Conservation (phyloP, 192 early-diverging fungal species). For the Coemansia sp. region DNA sequence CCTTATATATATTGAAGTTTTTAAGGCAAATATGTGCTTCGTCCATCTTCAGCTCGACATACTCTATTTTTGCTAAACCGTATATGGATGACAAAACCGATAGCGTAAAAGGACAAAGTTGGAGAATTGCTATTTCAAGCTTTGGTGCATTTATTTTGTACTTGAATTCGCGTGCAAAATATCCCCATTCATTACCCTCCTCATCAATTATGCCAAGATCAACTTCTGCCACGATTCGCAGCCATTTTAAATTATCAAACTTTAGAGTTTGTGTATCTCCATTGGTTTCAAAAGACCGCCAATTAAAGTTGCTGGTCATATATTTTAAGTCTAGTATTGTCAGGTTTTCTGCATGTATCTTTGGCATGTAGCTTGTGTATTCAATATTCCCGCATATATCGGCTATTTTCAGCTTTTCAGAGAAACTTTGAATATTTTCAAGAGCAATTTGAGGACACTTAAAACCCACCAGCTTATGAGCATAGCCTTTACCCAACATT, state of each 20-base stretch:
- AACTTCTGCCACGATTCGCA: background rate
- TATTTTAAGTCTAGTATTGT: background rate
- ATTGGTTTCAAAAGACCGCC: background rate
- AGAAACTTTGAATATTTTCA: background rate
- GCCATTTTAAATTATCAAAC: background rate
- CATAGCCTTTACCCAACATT: background rate
- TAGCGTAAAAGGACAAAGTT: background rate
- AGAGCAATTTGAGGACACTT: background rate
- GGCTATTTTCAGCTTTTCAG: background rate
- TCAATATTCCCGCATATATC: background rate
- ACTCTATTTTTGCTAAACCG: background rate
- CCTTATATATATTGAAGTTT: background rate
- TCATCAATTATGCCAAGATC: background rate
- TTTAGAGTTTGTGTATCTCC: background rate
- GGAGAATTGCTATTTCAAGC: background rate
- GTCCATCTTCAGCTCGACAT: background rate
- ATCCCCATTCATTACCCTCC: background rate
- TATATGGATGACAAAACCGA: background rate
- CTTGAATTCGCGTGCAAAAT: background rate
- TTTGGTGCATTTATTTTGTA: slow-evolving; percentile 3
- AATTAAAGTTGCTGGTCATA: background rate
- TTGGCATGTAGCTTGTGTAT: background rate
- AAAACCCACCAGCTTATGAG: background rate
- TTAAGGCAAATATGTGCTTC: background rate
- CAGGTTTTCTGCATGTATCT: background rate